phyloP scores from a whole-genome alignment of 2,329 filamentous ascomycete genomes.

The Pseudogymnoascus sp. region DNA sequence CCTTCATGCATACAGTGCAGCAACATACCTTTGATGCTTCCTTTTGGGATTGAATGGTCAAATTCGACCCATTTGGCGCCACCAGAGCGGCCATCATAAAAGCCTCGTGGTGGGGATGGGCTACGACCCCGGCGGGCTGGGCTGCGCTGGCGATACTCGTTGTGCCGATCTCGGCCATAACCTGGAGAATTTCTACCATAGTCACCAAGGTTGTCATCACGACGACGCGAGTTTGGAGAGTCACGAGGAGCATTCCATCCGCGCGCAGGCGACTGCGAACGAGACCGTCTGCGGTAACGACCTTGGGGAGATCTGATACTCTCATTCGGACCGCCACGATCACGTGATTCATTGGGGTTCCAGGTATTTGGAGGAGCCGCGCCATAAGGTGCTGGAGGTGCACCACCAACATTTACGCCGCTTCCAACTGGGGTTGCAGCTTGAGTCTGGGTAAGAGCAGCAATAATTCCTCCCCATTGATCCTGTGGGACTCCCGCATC shows the following conservation, averaged over 20 bases:
- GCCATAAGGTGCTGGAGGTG: slow-evolving; percentile 25
- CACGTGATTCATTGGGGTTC: slow-evolving; percentile 41
- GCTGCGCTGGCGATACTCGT: slow-evolving; percentile 82
- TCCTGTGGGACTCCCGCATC: slow-evolving; percentile 71
- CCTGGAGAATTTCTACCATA: slow-evolving; percentile 63
- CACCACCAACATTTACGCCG: slow-evolving; percentile 28
- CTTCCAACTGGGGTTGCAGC: slow-evolving; percentile 18
- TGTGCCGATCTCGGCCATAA: slow-evolving; percentile 47
- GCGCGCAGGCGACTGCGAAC: slow-evolving; percentile 72
- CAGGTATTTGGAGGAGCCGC: slow-evolving; percentile 37
- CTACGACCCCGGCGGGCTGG: slow-evolving; percentile 63
- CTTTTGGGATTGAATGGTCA: slow-evolving; percentile 65
- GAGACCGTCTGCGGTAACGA: slow-evolving; percentile 53
- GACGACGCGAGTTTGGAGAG: slow-evolving; percentile 38
- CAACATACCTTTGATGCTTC: slow-evolving; percentile 64
- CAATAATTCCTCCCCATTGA: slow-evolving; percentile 58
- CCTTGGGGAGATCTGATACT: slow-evolving; percentile 53
- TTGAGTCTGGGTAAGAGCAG: slow-evolving; percentile 39
- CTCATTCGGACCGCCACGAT: slow-evolving; percentile 40
- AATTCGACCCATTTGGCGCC: slow-evolving; percentile 70
- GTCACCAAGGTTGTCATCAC: slow-evolving; percentile 56
- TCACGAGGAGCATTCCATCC: slow-evolving; percentile 56
- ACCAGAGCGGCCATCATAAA: slow-evolving; percentile 33
- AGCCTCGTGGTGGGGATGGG: slow-evolving; percentile 44
- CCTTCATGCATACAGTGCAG: slow-evolving; percentile 12